These are phyloP conservation scores for Thermomucor indicae-seudaticae DNA, from an alignment of 371 early-diverging fungal species.

Conservation along the genomic window DNA sequence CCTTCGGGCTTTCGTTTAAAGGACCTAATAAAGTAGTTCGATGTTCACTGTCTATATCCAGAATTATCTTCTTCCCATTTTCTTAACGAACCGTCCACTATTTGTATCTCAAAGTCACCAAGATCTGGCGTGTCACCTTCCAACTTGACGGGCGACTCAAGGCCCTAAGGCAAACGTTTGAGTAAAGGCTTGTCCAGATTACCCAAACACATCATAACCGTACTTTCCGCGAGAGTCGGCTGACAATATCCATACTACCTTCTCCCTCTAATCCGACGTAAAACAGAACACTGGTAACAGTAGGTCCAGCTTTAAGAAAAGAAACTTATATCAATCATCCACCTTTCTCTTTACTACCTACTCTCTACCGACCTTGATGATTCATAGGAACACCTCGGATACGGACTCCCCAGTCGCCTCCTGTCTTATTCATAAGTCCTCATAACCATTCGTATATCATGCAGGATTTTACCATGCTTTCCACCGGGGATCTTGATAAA, in stretches of 20 bases:
- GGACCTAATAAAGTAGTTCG: conserved; percentile 12
- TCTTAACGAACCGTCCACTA: conserved; percentile 44
- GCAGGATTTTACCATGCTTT: conserved; percentile 34
- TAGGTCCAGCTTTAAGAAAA: conserved; percentile 9
- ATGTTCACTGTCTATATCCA: not conserved
- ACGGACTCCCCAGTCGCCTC: conserved; percentile 87
- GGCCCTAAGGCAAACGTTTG: conserved; percentile 24
- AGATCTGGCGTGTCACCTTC: conserved; percentile 60
- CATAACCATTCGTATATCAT: not conserved
- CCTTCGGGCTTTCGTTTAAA: conserved; percentile 20
- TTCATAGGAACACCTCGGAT: conserved; percentile 66
- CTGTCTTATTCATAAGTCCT: conserved; percentile 19
- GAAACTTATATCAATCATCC: not conserved
- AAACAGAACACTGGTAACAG: conserved; percentile 47
- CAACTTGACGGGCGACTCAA: conserved; percentile 38
- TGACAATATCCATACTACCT: conserved; percentile 54
- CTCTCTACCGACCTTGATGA: conserved; percentile 20
- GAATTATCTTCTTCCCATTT: not conserved
- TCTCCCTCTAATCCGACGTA: conserved; percentile 69
- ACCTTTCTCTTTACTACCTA: not conserved
- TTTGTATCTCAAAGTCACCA: conserved; percentile 60
- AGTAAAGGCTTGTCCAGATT: no score
- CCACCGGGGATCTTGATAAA: conserved; percentile 75
- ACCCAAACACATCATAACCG: not conserved
- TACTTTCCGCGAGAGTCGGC: conserved; percentile 39